Evolutionary conservation across 495 filamentous ascomycete genomes (phyloP).

Genomic region (Penicillium egyptiacum): DNA sequence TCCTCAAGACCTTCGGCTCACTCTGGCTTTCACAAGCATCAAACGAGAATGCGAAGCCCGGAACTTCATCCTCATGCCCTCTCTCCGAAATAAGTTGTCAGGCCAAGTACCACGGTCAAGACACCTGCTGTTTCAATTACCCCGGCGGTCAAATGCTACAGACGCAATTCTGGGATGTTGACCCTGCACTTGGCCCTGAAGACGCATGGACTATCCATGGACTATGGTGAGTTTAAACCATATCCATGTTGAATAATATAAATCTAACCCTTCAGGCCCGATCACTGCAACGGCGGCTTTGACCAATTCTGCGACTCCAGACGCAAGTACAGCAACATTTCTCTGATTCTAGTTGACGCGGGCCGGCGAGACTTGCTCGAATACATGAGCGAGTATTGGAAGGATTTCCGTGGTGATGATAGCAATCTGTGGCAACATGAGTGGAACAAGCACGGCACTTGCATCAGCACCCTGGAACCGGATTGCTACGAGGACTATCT

Average conservation of each 20-base stretch:
- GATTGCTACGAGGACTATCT: conserved; percentile 70
- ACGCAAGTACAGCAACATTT: conserved; percentile 71
- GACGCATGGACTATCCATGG: conserved; percentile 88
- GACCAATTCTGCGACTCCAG: conserved; percentile 68
- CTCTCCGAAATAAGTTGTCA: conserved; percentile 59
- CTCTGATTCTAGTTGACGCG: conserved; percentile 59
- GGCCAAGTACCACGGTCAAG: conserved; percentile 51
- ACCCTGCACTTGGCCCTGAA: conserved; percentile 65
- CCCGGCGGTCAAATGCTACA: conserved; percentile 76
- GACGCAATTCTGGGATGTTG: conserved; percentile 86
- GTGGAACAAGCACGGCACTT: conserved; percentile 80
- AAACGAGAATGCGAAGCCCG: conserved; percentile 13
- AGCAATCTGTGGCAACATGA: conserved; percentile 79
- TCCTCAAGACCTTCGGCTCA: conserved; percentile 41
- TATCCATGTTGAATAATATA: not conserved
- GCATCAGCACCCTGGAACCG: conserved; percentile 62
- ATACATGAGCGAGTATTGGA: conserved; percentile 82
- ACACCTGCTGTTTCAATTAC: conserved; percentile 81
- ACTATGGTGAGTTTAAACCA: conserved; percentile 56
- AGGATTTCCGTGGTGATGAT: conserved; percentile 63
- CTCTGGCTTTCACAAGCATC: conserved; percentile 32
- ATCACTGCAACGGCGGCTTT: conserved; percentile 80
- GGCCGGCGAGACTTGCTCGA: conserved; percentile 61
- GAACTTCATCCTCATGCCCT: conserved; percentile 39
- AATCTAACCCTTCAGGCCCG: conserved; percentile 55